Conservation (phyloP, 805 yeast genomes). For the Starmera dryadoides region DNA sequence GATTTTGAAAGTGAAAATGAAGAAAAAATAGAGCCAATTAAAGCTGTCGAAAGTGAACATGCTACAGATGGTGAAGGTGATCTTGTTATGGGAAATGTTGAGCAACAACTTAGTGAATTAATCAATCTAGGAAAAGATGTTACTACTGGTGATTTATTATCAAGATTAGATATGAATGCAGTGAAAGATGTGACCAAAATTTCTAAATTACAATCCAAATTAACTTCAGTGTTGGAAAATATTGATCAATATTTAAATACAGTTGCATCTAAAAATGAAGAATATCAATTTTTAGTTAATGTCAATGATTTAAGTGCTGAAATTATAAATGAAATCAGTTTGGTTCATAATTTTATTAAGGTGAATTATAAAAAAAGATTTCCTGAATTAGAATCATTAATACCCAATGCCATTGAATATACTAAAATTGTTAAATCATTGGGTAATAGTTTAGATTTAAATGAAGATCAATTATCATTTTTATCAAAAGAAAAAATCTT, state of each 20-base stretch:
- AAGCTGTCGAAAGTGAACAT: background rate
- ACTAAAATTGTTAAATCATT: constrained; percentile 43
- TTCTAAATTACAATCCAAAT: constrained; percentile 7
- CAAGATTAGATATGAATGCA: constrained; percentile 4
- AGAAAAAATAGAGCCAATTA: constrained; percentile 1
- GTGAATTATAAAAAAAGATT: constrained; percentile 53
- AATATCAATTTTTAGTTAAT: constrained; percentile 42
- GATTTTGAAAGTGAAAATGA: constrained; percentile 13
- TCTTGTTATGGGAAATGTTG: constrained; percentile 2
- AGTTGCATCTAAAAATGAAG: constrained; percentile 21
- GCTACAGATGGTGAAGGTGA: constrained; percentile 4
- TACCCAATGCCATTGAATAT: constrained; percentile 57
- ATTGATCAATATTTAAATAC: constrained; percentile 11
- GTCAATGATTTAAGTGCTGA: constrained; percentile 50
- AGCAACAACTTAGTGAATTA: constrained; percentile 1
- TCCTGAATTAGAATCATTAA: constrained; percentile 61
- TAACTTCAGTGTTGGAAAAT: constrained; percentile 9
- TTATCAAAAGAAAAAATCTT: constrained; percentile 60
- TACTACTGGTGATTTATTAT: constrained; percentile 5
- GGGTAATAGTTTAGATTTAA: constrained; percentile 36
- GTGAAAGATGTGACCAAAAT: constrained; percentile 9
- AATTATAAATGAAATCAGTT: constrained; percentile 45
- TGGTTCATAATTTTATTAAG: constrained; percentile 42
- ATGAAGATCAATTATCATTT: constrained; percentile 20
- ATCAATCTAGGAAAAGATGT: constrained; percentile 9